Percentiles rank a stretch among this genome's conserved stretches.
Evolutionary conservation across 2,329 filamentous ascomycete species (phyloP).

Genomic region (Cordyceps fumosorosea): DNA sequence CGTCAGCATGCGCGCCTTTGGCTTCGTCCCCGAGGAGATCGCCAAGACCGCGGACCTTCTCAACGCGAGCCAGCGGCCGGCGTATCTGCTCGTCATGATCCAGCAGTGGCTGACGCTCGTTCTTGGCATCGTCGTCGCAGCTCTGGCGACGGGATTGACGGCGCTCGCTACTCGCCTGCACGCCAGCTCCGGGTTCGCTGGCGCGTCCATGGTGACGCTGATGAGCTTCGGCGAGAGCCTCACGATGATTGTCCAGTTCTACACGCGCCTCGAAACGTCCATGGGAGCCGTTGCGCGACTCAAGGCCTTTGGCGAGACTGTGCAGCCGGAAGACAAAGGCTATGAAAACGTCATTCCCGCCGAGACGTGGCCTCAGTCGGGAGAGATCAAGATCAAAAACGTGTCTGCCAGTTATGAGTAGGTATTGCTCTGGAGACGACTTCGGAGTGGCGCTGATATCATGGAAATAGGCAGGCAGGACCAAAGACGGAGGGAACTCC

Average conservation of each 20-base stretch:
- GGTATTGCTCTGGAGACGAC: background rate
- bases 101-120: constrained; percentile 50
- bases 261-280: constrained; percentile 22
- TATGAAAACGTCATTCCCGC: constrained; percentile 13
- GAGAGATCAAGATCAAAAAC: constrained; percentile 15
- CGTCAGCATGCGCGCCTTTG: constrained; percentile 48
- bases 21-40: constrained; percentile 40
- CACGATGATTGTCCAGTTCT: constrained; percentile 15
- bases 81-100: constrained; percentile 49
- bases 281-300: constrained; percentile 15
- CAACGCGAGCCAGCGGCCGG: constrained; percentile 47
- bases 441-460: background rate
- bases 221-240: constrained; percentile 29
- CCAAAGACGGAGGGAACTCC: background rate
- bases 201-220: constrained; percentile 30
- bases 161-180: constrained; percentile 35
- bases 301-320: constrained; percentile 16
- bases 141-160: constrained; percentile 40
- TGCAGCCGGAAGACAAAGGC: constrained; percentile 12
- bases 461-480: background rate
- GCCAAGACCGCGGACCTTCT: constrained; percentile 39
- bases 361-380: constrained; percentile 17
- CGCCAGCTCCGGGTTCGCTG: constrained; percentile 28
- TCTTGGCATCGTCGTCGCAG: constrained; percentile 41
- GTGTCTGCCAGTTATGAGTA: constrained; percentile 16